Evolutionary conservation across 805 yeast genomes (phyloP).

Genomic region (Starmera dryadoides): DNA sequence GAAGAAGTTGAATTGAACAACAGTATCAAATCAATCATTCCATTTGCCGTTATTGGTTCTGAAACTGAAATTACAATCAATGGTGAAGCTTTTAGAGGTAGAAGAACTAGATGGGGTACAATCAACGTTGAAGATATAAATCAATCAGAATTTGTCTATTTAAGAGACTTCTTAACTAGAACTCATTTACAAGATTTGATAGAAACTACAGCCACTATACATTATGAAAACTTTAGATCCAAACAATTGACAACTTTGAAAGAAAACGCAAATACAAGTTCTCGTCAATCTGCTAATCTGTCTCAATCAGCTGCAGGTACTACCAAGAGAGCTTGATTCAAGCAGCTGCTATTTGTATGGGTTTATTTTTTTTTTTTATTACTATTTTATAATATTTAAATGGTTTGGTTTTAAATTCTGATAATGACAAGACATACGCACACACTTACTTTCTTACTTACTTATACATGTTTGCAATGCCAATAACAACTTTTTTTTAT

Average conservation of each 20-base stretch:
- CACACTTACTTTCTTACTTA: too few species aligned
- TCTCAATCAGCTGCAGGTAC: slow-evolving; percentile 14
- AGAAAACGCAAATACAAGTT: slow-evolving; percentile 58
- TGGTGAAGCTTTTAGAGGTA: slow-evolving; percentile 80
- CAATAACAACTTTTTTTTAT: too few species aligned
- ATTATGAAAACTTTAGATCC: slow-evolving; percentile 89
- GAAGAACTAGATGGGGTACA: slow-evolving; percentile 91
- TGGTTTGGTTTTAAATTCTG: too few species aligned
- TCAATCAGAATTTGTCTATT: slow-evolving; percentile 92
- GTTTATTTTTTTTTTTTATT: neutral
- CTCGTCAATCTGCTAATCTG: slow-evolving; percentile 29
- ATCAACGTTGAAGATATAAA: slow-evolving; percentile 90
- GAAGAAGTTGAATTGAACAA: slow-evolving; percentile 70
- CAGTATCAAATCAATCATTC: slow-evolving; percentile 71
- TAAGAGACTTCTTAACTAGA: slow-evolving; percentile 90
- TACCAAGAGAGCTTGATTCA: slow-evolving; percentile 2
- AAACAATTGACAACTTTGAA: slow-evolving; percentile 91
- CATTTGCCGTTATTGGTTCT: slow-evolving; percentile 93
- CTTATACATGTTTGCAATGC: too few species aligned
- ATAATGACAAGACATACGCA: too few species aligned
- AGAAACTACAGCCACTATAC: slow-evolving; percentile 81
- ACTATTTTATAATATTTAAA: slow-evolving; percentile 2
- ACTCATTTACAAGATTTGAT: slow-evolving; percentile 94
- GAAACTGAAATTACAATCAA: slow-evolving; percentile 67
- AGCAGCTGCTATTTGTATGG: neutral